phyloP scores from a whole-genome alignment of 306 rosid species.

The Neltuma alba region DNA sequence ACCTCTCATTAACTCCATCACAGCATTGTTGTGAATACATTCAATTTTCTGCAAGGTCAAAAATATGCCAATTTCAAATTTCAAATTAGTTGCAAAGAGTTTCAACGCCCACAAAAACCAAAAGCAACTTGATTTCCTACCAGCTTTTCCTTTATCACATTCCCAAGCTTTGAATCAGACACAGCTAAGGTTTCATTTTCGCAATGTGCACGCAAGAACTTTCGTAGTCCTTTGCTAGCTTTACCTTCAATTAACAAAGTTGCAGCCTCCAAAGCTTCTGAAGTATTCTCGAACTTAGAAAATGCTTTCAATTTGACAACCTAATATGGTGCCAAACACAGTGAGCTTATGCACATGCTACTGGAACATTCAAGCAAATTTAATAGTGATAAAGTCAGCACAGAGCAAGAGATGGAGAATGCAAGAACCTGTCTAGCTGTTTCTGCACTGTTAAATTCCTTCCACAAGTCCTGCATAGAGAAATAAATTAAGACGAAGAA shows the following conservation, averaged over 20 bases:
- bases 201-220: conserved; percentile 79
- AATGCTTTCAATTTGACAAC: conserved; percentile 86
- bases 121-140: conserved; percentile 37
- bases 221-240: conserved; percentile 88
- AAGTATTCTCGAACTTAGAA: conserved; percentile 81
- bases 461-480: conserved; percentile 60
- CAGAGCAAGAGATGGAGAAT: neutral
- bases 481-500: neutral
- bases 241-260: conserved; percentile 79
- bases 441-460: conserved; percentile 63
- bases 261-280: conserved; percentile 87
- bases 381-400: neutral
- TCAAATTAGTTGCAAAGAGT: neutral
- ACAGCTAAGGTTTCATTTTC: conserved; percentile 78
- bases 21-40: conserved; percentile 74
- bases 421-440: conserved; percentile 74
- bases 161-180: conserved; percentile 91
- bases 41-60: conserved; percentile 70
- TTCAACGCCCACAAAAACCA: neutral
- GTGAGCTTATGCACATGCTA: conserved; percentile 14
- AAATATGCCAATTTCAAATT: neutral
- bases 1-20: conserved; percentile 97
- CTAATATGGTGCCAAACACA: conserved; percentile 34
- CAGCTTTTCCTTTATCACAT: conserved; percentile 78
- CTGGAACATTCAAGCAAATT: neutral